Percentiles rank a stretch among this genome's conserved stretches.
Evolutionary conservation across 495 filamentous ascomycete species (phyloP).

Genomic region (Aspergillus steynii): DNA sequence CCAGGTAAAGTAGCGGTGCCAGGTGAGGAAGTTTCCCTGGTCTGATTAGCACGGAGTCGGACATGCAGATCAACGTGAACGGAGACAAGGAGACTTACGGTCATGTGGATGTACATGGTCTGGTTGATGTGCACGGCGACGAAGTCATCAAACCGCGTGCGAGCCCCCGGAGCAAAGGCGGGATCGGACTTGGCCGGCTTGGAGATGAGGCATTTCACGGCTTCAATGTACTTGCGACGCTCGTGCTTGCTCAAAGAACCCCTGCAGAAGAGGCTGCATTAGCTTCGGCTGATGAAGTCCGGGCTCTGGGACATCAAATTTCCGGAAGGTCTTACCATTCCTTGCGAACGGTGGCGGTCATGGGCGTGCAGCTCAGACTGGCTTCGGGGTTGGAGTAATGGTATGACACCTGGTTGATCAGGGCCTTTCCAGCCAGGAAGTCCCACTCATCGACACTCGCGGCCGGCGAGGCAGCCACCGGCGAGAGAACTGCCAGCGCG

Average conservation of each 20-base stretch:
- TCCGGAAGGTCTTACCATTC: conserved; percentile 25
- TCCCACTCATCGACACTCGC: too few relatives aligned
- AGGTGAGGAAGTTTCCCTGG: conserved; percentile 60
- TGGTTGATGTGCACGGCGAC: conserved; percentile 59
- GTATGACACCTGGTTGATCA: too few relatives aligned
- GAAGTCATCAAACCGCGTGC: conserved; percentile 63
- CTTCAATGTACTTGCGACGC: conserved; percentile 54
- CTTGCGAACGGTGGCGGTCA: conserved; percentile 20
- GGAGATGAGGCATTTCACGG: conserved; percentile 56
- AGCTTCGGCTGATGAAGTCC: conserved; percentile 2
- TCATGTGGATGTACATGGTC: conserved; percentile 54
- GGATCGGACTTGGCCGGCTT: conserved; percentile 42
- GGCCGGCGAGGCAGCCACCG: too few relatives aligned
- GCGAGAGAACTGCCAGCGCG: too few relatives aligned
- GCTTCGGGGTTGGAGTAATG: too few relatives aligned
- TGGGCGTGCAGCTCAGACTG: too few relatives aligned
- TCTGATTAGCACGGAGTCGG: conserved; percentile 45
- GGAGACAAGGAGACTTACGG: conserved; percentile 52
- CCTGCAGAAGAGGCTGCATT: conserved; percentile 34
- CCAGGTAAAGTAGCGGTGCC: conserved; percentile 65
- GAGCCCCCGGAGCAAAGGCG: conserved; percentile 40
- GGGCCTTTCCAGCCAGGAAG: too few relatives aligned
- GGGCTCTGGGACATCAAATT: too few relatives aligned
- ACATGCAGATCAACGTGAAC: too few relatives aligned
- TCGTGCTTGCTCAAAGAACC: conserved; percentile 44